phyloP scores from a whole-genome alignment of 148 eudicot genomes.

The Spergularia marina region DNA sequence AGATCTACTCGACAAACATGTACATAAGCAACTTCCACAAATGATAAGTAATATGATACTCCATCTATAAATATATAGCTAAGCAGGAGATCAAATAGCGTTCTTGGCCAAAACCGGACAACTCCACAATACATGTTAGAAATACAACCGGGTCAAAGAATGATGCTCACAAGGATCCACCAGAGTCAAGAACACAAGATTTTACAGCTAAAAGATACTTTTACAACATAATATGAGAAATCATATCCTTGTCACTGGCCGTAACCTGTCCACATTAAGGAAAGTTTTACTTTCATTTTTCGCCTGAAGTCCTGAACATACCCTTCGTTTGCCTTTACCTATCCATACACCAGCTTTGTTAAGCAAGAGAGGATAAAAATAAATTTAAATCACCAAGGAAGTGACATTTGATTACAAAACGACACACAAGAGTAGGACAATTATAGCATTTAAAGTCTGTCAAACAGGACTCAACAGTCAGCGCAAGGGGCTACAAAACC shows the following conservation, averaged over 20 bases:
- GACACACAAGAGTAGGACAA: neutral
- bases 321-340: neutral
- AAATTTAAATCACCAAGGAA: too few relatives aligned
- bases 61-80: neutral
- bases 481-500: neutral
- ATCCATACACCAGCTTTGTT: too few relatives aligned
- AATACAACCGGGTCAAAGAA: slow-evolving; percentile 8
- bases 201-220: neutral
- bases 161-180: neutral
- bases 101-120: neutral
- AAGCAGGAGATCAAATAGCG: neutral
- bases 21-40: neutral
- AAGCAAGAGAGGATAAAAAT: too few relatives aligned
- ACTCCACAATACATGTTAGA: neutral
- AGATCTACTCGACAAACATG: neutral
- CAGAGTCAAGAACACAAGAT: neutral
- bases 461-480: neutral
- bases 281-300: neutral
- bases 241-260: too few relatives aligned
- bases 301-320: neutral
- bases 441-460: neutral
- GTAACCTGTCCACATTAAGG: neutral
- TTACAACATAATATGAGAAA: too few relatives aligned
- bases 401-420: too few relatives aligned
- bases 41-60: neutral